phyloP scores from a whole-genome alignment of 208 protist species.

The Leishmania lainsoni region DNA sequence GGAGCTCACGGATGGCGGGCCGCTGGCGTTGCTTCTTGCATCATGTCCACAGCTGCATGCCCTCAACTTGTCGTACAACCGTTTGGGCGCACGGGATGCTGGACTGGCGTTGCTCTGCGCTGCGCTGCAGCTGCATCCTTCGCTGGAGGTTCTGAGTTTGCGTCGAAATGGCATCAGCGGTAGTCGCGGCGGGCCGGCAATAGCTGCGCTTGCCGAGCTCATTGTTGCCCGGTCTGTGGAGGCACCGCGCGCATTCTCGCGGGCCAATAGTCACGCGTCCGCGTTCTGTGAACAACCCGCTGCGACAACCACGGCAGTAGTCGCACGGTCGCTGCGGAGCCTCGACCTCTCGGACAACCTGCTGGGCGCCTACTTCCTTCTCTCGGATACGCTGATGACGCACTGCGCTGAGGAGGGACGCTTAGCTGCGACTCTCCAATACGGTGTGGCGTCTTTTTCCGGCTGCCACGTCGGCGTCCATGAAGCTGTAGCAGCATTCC shows the following conservation, averaged over 20 bases:
- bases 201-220: conserved; percentile 51
- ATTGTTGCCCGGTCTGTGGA: conserved; percentile 27
- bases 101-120: conserved; percentile 38
- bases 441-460: not conserved
- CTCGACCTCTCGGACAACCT: conserved; percentile 38
- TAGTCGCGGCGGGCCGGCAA: conserved; percentile 22
- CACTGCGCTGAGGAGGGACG: not conserved
- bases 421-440: not conserved
- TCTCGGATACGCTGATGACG: not conserved
- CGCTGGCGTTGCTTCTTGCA: conserved; percentile 36
- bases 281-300: not conserved
- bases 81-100: conserved; percentile 32
- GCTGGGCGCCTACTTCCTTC: conserved; percentile 24
- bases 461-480: not conserved
- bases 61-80: conserved; percentile 56
- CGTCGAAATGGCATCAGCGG: conserved; percentile 48
- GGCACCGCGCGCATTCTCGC: conserved; percentile 2
- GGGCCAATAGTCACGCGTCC: not conserved
- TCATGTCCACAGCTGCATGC: conserved; percentile 29
- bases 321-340: conserved; percentile 6
- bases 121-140: conserved; percentile 38
- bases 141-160: conserved; percentile 37
- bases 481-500: conserved; percentile 31
- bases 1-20: conserved; percentile 32
- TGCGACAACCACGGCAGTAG: not conserved